Conservation (phyloP, 495 filamentous ascomycete genomes). For the Umbilicaria muhlenbergii region DNA sequence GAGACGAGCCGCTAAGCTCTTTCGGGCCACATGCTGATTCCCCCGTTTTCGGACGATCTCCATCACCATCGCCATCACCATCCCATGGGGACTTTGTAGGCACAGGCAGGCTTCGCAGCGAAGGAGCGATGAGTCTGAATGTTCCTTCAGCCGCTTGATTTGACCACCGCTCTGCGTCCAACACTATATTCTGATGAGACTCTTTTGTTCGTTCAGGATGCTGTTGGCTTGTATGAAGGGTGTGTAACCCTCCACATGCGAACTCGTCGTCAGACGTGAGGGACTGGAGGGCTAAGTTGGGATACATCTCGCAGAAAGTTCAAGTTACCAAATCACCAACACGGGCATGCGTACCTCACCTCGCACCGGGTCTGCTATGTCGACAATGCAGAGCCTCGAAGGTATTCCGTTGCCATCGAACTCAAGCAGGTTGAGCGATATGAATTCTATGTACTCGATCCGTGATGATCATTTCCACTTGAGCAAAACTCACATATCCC, state of each 20-base stretch:
- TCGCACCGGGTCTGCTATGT: slow-evolving; percentile 93
- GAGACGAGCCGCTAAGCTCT: too few relatives aligned
- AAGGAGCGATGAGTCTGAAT: slow-evolving; percentile 41
- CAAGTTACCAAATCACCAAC: slow-evolving; percentile 87
- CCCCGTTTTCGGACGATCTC: too few relatives aligned
- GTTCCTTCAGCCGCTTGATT: slow-evolving; percentile 87
- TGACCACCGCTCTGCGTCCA: slow-evolving; percentile 89
- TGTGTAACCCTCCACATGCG: slow-evolving; percentile 26
- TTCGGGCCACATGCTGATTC: too few relatives aligned
- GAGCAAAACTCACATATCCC: not conserved
- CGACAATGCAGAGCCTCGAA: slow-evolving; percentile 73
- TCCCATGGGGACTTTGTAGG: too few relatives aligned
- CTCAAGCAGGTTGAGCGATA: slow-evolving; percentile 81
- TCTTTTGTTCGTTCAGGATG: slow-evolving; percentile 89
- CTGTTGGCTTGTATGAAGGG: slow-evolving; percentile 96
- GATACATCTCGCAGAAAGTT: slow-evolving; percentile 49
- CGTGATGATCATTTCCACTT: not conserved
- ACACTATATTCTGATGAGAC: slow-evolving; percentile 78
- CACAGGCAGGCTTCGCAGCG: too few relatives aligned
- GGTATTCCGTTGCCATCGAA: slow-evolving; percentile 70
- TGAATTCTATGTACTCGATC: slow-evolving; percentile 63
- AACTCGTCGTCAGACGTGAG: not conserved
- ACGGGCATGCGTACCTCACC: slow-evolving; percentile 91
- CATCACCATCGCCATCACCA: too few relatives aligned
- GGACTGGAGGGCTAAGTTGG: slow-evolving; percentile 2